Evolutionary conservation across 352 stramenopile genomes (phyloP).

Genomic region (Phytophthora nicotianae): DNA sequence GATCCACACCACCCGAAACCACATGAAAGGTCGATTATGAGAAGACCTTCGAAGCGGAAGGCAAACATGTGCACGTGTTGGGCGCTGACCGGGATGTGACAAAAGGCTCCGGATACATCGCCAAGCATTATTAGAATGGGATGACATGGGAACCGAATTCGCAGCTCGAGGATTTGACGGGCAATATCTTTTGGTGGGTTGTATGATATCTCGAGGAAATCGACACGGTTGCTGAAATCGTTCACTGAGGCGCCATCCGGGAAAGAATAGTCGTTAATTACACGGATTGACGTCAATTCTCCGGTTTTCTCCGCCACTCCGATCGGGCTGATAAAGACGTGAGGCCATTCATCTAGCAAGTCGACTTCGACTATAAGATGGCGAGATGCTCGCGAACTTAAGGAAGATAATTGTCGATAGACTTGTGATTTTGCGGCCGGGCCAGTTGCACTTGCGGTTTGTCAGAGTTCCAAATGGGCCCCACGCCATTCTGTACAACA

Average conservation of each 20-base stretch:
- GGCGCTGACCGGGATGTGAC: constrained; percentile 10
- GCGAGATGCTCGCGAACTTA: constrained; percentile 8
- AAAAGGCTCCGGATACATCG: constrained; percentile 10
- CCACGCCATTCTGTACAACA: constrained; percentile 3
- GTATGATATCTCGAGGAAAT: no score
- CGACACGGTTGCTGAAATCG: no score
- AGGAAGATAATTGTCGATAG: not conserved
- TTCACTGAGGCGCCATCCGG: no score
- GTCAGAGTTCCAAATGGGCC: not conserved
- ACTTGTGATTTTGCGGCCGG: constrained; percentile 2
- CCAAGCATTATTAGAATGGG: constrained; percentile 6
- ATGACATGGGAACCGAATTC: not conserved
- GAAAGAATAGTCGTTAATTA: no score
- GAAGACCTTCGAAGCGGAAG: constrained; percentile 7
- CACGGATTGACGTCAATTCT: no score
- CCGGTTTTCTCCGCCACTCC: not conserved
- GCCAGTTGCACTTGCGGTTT: not conserved
- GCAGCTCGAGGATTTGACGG: not conserved
- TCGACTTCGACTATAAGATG: constrained; percentile 8
- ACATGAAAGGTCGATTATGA: constrained; percentile 11
- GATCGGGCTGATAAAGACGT: constrained; percentile 6
- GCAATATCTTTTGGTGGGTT: no score
- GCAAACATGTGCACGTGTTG: constrained; percentile 23
- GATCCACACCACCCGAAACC: constrained; percentile 1
- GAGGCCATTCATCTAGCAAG: not conserved